phyloP scores from a whole-genome alignment of 306 rosid species.

The Mimosa bimucronata region DNA sequence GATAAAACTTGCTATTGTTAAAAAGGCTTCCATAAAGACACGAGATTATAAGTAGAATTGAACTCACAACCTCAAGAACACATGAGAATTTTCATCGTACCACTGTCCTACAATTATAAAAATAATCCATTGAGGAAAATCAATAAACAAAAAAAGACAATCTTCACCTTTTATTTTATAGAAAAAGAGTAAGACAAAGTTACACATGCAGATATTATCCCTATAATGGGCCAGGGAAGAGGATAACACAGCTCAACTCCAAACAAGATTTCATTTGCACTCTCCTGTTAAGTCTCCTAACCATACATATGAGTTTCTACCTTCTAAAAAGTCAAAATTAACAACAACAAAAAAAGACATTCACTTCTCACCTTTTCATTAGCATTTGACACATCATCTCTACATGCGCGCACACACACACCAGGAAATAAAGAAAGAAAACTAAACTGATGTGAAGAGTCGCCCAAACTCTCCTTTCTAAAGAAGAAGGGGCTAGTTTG shows the following conservation, averaged over 20 bases:
- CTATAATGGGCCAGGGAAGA: constrained; percentile 14
- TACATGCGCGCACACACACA: constrained; percentile 13
- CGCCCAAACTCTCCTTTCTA: constrained; percentile 18
- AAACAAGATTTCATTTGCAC: constrained; percentile 26
- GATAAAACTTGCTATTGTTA: no score
- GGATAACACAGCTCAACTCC: constrained; percentile 10
- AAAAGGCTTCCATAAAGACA: no score
- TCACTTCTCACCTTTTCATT: constrained; percentile 22
- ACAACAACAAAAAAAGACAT: neutral
- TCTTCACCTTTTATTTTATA: neutral
- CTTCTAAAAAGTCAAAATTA: constrained; percentile 22
- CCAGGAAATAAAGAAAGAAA: constrained; percentile 8
- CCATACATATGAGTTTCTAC: neutral
- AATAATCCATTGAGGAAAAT: no score
- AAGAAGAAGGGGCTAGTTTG: constrained; percentile 29
- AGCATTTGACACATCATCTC: constrained; percentile 35
- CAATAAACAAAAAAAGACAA: neutral
- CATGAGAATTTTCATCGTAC: no score
- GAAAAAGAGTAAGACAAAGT: neutral
- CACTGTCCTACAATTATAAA: no score
- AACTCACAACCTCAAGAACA: no score
- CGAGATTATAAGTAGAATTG: no score
- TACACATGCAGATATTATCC: neutral
- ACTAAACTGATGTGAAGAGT: neutral
- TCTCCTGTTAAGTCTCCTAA: neutral